Evolutionary conservation across 2,329 filamentous ascomycete species (phyloP).

Genomic region (Penicillium capsulatum): DNA sequence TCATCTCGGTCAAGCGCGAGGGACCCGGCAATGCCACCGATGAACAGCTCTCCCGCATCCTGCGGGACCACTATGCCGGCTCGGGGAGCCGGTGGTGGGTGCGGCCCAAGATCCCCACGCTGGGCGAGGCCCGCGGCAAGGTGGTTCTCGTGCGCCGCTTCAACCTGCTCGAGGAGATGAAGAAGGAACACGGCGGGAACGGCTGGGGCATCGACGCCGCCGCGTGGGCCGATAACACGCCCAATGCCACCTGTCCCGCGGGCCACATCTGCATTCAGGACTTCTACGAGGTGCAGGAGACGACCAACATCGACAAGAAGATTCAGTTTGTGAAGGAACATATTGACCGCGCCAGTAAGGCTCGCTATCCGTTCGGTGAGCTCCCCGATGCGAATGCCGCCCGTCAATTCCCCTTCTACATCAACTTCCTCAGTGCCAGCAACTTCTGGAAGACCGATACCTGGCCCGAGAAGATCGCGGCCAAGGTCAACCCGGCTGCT

Average conservation of each 20-base stretch:
- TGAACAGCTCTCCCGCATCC: constrained; percentile 68
- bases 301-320: constrained; percentile 73
- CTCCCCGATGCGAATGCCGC: constrained; percentile 42
- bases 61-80: constrained; percentile 66
- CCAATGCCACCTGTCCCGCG: constrained; percentile 64
- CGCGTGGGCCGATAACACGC: constrained; percentile 83
- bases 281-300: constrained; percentile 82
- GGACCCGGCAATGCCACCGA: constrained; percentile 77
- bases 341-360: constrained; percentile 63
- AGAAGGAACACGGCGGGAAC: constrained; percentile 44
- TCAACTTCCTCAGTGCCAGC: constrained; percentile 87
- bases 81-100: constrained; percentile 69
- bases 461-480: constrained; percentile 91
- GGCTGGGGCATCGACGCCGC: constrained; percentile 59
- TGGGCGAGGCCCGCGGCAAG: constrained; percentile 75
- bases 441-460: constrained; percentile 92
- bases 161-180: constrained; percentile 52
- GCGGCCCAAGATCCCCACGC: constrained; percentile 66
- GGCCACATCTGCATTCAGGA: constrained; percentile 84
- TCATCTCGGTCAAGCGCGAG: constrained; percentile 88
- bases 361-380: constrained; percentile 43
- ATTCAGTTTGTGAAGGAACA: constrained; percentile 69
- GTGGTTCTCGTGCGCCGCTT: constrained; percentile 84
- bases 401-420: constrained; percentile 62
- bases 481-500: constrained; percentile 76